A percentile compares a stretch with the other conserved stretches of the same genome.
These are phyloP conservation scores for Coemansia sp. DNA, from an alignment of 192 early-diverging fungal species.

Conservation along the genomic window DNA sequence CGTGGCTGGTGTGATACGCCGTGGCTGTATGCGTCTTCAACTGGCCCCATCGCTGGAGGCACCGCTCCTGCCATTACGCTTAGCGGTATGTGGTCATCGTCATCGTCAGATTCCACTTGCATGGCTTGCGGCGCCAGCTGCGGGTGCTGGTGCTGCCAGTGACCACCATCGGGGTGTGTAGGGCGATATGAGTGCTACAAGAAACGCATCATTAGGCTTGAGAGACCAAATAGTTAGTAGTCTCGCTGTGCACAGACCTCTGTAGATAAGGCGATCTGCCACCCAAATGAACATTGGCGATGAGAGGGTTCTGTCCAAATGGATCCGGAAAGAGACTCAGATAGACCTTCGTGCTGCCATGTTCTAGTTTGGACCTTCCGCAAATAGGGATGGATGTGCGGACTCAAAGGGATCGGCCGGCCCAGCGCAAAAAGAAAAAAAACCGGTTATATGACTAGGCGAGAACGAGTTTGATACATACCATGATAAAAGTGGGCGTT, in stretches of 20 bases:
- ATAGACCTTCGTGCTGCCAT: background rate
- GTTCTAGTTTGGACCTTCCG: background rate
- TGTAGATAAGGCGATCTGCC: background rate
- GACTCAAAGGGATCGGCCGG: background rate
- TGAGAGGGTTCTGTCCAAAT: background rate
- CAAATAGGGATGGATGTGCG: slow-evolving; percentile 5
- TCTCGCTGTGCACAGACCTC: background rate
- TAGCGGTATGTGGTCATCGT: slow-evolving; percentile 36
- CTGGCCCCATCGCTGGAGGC: background rate
- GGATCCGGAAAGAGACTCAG: background rate
- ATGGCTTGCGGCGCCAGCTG: slow-evolving; percentile 6
- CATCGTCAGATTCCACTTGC: slow-evolving; percentile 2
- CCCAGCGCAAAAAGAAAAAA: background rate
- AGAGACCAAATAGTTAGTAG: background rate
- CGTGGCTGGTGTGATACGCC: slow-evolving; percentile 1
- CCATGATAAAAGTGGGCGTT: background rate
- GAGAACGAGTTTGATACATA: background rate
- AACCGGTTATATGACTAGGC: background rate
- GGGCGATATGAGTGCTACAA: slow-evolving; percentile 20
- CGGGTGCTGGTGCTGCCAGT: slow-evolving; percentile 8
- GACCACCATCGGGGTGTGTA: slow-evolving; percentile 1
- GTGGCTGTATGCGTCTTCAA: background rate
- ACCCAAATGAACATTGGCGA: background rate
- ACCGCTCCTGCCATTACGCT: slow-evolving; percentile 23
- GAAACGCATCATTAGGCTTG: background rate